Conservation (phyloP, 179 eudicot species). For the Beta corolliflora region DNA sequence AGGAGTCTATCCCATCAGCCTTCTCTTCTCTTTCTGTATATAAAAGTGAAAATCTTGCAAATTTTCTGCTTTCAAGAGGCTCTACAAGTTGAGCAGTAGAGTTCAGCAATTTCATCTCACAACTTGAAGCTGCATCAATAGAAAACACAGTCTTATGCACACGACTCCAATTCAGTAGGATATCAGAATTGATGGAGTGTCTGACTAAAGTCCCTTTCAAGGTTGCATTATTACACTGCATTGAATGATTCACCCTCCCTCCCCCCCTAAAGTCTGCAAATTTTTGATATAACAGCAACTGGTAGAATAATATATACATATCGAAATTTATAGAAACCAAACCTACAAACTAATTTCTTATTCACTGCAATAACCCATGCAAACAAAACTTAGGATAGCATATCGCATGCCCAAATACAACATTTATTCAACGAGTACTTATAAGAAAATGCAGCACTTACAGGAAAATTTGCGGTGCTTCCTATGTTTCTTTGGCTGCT, state of each 20-base stretch:
- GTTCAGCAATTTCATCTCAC: slow-evolving; percentile 78
- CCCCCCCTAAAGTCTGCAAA: background rate
- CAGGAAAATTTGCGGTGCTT: slow-evolving; percentile 69
- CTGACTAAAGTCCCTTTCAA: background rate
- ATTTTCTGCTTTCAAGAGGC: slow-evolving; percentile 77
- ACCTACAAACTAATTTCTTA: background rate
- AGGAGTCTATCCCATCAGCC: slow-evolving; percentile 50
- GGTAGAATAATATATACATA: background rate
- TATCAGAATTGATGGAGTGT: background rate
- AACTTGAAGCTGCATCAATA: slow-evolving; percentile 60
- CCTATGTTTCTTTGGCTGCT: slow-evolving; percentile 54
- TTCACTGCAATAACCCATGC: background rate
- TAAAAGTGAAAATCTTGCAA: slow-evolving; percentile 73
- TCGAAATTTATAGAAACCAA: background rate
- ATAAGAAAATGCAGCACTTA: slow-evolving; percentile 23
- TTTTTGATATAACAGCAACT: background rate
- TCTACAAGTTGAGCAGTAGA: slow-evolving; percentile 74
- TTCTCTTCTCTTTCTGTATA: slow-evolving; percentile 67
- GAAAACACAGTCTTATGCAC: background rate
- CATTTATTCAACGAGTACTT: background rate
- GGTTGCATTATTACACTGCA: background rate
- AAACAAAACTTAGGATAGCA: background rate
- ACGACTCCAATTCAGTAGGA: background rate
- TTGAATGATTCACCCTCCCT: background rate
- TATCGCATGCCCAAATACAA: background rate